Evolutionary conservation across 192 early-diverging fungal genomes (phyloP), one percentile per base, ranked within the genome.

Genomic region (Coemansia guatemalensis): DNA sequence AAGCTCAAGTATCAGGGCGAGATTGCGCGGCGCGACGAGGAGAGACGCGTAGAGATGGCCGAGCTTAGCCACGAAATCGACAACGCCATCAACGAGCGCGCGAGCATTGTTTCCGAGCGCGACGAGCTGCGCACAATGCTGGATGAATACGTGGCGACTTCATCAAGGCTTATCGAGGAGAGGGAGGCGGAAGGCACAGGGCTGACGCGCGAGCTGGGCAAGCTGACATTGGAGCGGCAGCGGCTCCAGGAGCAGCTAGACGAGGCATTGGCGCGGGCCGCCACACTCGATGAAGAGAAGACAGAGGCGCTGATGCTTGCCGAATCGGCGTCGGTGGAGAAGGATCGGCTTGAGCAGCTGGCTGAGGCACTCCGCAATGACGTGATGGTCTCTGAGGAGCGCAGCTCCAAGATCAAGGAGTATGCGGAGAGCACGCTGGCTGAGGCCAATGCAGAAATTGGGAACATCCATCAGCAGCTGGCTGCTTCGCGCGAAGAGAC

Each of bases 51-150:
- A 12, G 60, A 77, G 27, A 58, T 48, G 2, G 66, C 62, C 1
- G 65, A 71, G 64, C 67, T 73, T 7, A 60, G 56, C 9, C 67
- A 62, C 25, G 76, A 78, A 26, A 58, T 78, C n/a, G 67, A 73
- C 33, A 64, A 54, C 22, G 53, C 35, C 20, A 60, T 61, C 21
- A 52, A 35, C 12, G 75, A 78, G 67, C 75, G 70, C 4, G 52
- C 57, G 3, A 48, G 20, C 2, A 53, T 71, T 25, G 21, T 50
- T 4, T 53, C 44, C 17, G 65, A 81, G 57, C 62, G 60, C 22
- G 73, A 71, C 44, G 58, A 68, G 30, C 25, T 32, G 17, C 58
- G 63, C 32, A 27, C 58, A 14, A 71, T 60, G 53, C 60, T 81
- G 12, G 73, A 81, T 32, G 68, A 81, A n/a, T 71, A 72, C 7